phyloP scores from a whole-genome alignment of 495 filamentous ascomycete species.

The Xylaria venustula region DNA sequence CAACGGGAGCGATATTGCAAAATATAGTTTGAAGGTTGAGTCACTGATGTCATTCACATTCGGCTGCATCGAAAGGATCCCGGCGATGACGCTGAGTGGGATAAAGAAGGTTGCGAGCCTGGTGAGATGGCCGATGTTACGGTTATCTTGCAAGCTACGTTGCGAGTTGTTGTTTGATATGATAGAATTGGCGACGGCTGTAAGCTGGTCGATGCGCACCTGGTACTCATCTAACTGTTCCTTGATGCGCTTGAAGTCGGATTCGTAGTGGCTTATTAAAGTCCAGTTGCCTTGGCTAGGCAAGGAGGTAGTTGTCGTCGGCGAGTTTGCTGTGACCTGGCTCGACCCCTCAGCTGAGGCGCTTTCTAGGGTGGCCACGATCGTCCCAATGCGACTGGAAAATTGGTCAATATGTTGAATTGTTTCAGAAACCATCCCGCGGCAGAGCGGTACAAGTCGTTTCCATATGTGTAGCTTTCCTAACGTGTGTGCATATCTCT shows the following conservation, averaged over 20 bases:
- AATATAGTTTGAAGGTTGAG: slow-evolving; percentile 7
- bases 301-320: background rate
- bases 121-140: slow-evolving; percentile 37
- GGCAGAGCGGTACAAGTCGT: slow-evolving; percentile 33
- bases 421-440: slow-evolving; percentile 33
- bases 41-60: slow-evolving; percentile 10
- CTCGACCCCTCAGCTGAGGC: background rate
- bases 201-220: slow-evolving; percentile 30
- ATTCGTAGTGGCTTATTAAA: slow-evolving; percentile 12
- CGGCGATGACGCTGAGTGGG: slow-evolving; percentile 35
- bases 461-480: slow-evolving; percentile 40
- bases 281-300: background rate
- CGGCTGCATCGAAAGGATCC: slow-evolving; percentile 29
- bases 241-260: slow-evolving; percentile 21
- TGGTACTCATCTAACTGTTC: slow-evolving; percentile 24
- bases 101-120: slow-evolving; percentile 44
- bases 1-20: slow-evolving; percentile 13
- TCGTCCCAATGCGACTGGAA: background rate
- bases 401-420: slow-evolving; percentile 23
- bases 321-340: background rate
- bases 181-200: slow-evolving; percentile 24
- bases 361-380: background rate
- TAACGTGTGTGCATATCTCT: slow-evolving; percentile 31
- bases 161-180: slow-evolving; percentile 30
- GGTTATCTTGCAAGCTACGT: slow-evolving; percentile 22